Percentiles rank a stretch among this genome's conserved stretches.
These are phyloP conservation scores for Nitzschia sp. DNA, from an alignment of 108 stramenopile genomes.

Conservation along the genomic window DNA sequence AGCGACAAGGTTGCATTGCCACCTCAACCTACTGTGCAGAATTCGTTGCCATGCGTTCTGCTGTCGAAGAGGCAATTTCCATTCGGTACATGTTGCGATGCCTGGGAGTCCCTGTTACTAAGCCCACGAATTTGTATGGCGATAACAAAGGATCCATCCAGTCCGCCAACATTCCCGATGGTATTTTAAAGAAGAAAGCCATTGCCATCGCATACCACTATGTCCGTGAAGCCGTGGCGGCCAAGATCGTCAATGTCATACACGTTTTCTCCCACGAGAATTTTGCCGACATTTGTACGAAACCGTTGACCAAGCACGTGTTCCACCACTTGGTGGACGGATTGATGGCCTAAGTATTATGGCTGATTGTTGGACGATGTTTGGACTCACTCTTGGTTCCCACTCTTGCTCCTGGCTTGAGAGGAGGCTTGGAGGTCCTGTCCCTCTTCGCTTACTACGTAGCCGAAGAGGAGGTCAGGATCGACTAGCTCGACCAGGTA, in stretches of 20 bases:
- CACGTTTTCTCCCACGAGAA: conserved; percentile 33
- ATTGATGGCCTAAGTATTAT: neutral
- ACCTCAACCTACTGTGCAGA: conserved; percentile 45
- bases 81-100: conserved; percentile 51
- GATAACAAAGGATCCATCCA: conserved; percentile 26
- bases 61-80: conserved; percentile 34
- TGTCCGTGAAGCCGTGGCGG: conserved; percentile 35
- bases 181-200: conserved; percentile 54
- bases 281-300: conserved; percentile 41
- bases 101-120: conserved; percentile 50
- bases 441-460: neutral
- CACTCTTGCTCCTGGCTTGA: conserved; percentile 1
- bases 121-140: conserved; percentile 24
- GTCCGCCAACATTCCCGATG: conserved; percentile 8
- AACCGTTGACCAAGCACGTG: conserved; percentile 16
- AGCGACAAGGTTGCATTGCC: conserved; percentile 21
- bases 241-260: conserved; percentile 12
- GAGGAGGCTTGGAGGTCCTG: neutral
- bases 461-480: conserved; percentile 11
- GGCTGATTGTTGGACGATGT: no score
- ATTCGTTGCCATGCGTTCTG: conserved; percentile 49
- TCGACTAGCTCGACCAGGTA: conserved; percentile 18
- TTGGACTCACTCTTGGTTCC: no score
- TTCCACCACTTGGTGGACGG: neutral
- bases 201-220: conserved; percentile 48